These are phyloP conservation scores for Wickerhamiella musiphila DNA, from an alignment of 805 yeast species.

Conservation along the genomic window DNA sequence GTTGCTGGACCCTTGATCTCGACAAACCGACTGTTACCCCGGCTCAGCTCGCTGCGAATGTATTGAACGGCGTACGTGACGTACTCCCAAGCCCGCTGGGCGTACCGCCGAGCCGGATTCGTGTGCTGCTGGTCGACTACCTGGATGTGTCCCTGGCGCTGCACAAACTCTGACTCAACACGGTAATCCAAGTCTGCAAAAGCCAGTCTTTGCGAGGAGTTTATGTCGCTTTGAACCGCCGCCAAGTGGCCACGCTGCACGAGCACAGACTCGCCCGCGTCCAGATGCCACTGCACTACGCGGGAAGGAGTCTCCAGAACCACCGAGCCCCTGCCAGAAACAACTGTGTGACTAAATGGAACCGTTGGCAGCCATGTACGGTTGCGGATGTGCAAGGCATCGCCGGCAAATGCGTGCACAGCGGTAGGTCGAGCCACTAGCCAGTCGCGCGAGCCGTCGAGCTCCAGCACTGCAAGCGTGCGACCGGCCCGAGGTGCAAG, in stretches of 20 bases:
- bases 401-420: conserved; percentile 31
- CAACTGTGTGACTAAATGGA: conserved; percentile 20
- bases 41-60: neutral
- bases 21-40: conserved; percentile 6
- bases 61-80: neutral
- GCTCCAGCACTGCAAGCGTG: conserved; percentile 23
- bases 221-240: conserved; percentile 24
- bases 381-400: conserved; percentile 17
- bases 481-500: conserved; percentile 7
- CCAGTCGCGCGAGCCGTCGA: conserved; percentile 29
- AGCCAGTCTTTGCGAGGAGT: conserved; percentile 4
- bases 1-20: conserved; percentile 14
- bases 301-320: conserved; percentile 28
- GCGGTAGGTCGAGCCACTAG: conserved; percentile 23
- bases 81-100: neutral
- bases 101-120: too few relatives aligned
- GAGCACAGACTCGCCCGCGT: conserved; percentile 25
- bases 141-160: neutral
- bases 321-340: conserved; percentile 29
- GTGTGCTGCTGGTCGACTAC: too few relatives aligned
- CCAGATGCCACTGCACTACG: conserved; percentile 24
- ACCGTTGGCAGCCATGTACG: conserved; percentile 14
- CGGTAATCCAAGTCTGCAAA: conserved; percentile 3
- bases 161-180: neutral
- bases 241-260: conserved; percentile 26